These are phyloP conservation scores for Rhizophora mangle DNA, from an alignment of 345 rosid genomes.

Conservation along the genomic window DNA sequence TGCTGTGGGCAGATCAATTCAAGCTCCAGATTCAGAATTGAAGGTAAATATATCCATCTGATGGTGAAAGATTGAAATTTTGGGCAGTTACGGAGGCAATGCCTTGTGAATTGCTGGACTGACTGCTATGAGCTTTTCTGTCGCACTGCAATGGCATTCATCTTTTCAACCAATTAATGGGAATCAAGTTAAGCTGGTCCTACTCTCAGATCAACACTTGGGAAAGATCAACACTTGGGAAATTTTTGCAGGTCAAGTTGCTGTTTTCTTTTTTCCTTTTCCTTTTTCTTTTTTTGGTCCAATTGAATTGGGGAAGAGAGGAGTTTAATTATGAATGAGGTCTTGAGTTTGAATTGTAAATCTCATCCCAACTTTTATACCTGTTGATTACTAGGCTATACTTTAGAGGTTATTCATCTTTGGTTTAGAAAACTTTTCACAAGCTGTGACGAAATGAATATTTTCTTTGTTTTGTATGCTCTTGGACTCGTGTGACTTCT, in stretches of 20 bases:
- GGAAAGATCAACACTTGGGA: not conserved
- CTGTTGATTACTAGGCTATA: too few relatives aligned
- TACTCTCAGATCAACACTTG: not conserved
- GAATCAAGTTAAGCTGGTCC: slow-evolving; percentile 3
- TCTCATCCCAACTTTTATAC: too few relatives aligned
- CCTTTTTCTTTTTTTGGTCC: too few relatives aligned
- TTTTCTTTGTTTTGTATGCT: not conserved
- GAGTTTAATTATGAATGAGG: too few relatives aligned
- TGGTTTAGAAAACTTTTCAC: not conserved
- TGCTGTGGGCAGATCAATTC: slow-evolving; percentile 49
- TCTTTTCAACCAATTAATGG: not conserved
- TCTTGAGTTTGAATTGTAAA: too few relatives aligned
- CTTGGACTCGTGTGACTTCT: too few relatives aligned
- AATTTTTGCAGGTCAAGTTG: not conserved
- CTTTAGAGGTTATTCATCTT: too few relatives aligned
- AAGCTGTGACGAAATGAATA: not conserved
- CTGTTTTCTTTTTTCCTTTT: not conserved
- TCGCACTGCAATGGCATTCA: not conserved
- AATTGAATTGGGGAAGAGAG: too few relatives aligned
- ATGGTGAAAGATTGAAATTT: slow-evolving; percentile 42
- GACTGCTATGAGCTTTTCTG: not conserved
- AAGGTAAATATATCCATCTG: slow-evolving; percentile 57
- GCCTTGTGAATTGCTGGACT: not conserved
- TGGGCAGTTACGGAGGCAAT: slow-evolving; percentile 5
- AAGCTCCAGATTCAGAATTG: slow-evolving; percentile 54